Evolutionary conservation across 805 yeast genomes (phyloP).

Genomic region (Blastobotrys chiropterorum): DNA sequence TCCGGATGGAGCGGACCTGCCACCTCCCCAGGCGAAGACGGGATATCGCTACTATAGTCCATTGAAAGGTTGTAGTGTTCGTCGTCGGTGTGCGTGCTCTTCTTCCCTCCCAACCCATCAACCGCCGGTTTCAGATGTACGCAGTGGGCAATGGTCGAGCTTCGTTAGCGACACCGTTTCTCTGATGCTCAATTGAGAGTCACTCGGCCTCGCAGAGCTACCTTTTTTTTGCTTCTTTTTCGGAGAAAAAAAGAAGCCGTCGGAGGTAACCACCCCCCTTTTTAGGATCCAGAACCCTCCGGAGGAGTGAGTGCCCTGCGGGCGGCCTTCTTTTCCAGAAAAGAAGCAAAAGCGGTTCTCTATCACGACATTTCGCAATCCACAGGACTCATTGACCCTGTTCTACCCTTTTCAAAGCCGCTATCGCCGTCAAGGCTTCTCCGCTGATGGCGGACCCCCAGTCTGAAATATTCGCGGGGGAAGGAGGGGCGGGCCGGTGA

Average conservation of each 20-base stretch:
- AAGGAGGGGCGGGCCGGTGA: neutral
- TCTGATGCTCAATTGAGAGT: no score
- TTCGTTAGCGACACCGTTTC: no score
- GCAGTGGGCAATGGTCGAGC: no score
- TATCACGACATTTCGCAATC: no score
- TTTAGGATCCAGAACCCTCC: neutral
- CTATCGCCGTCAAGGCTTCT: no score
- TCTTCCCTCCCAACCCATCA: neutral
- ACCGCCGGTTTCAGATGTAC: no score
- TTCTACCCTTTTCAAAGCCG: no score
- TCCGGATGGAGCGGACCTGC: neutral
- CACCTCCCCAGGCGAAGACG: neutral
- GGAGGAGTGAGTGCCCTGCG: neutral
- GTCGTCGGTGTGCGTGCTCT: neutral
- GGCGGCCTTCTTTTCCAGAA: neutral
- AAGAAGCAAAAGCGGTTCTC: neutral
- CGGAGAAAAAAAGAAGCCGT: no score
- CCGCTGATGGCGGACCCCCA: no score
- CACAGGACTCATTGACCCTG: no score
- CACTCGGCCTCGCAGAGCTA: no score
- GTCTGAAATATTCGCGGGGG: neutral
- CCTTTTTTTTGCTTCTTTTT: neutral
- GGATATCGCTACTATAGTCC: slow-evolving; percentile 8
- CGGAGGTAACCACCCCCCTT: neutral
- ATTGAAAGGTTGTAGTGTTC: no score